Evolutionary conservation across 75 land plant species (phyloP).

Genomic region (Adiantum capillusveneris): DNA sequence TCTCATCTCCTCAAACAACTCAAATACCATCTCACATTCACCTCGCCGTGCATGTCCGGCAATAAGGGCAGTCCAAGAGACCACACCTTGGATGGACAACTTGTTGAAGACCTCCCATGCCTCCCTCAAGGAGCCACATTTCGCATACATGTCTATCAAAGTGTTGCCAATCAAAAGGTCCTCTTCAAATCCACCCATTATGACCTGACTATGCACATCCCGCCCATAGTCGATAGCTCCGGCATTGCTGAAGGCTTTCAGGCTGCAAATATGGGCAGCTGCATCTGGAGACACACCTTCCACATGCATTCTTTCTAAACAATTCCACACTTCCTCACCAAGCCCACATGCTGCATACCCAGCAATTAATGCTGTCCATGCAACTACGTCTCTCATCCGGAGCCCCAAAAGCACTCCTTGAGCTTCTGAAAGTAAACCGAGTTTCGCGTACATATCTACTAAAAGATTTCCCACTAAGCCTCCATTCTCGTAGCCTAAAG

Average conservation of each 20-base stretch:
- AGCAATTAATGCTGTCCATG: constrained; percentile 36
- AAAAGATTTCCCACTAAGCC: constrained; percentile 7
- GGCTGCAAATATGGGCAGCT: constrained; percentile 3
- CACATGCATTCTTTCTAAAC: neutral
- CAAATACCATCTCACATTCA: constrained; percentile 22
- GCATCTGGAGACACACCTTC: neutral
- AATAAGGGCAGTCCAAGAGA: constrained; percentile 47
- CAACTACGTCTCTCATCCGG: constrained; percentile 14
- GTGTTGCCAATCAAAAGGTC: neutral
- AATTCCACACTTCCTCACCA: neutral
- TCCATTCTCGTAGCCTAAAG: neutral
- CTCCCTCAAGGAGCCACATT: constrained; percentile 14
- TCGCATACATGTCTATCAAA: constrained; percentile 1
- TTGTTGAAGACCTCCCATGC: constrained; percentile 35
- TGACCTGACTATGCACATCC: neutral
- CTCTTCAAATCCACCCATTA: neutral
- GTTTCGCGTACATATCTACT: constrained; percentile 18
- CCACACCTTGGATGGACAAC: constrained; percentile 35
- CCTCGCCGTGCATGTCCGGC: constrained; percentile 36
- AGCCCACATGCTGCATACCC: constrained; percentile 38
- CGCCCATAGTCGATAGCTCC: neutral
- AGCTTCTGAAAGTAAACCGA: constrained; percentile 10
- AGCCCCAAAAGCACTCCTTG: neutral
- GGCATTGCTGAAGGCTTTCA: constrained; percentile 2
- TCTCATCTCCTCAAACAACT: constrained; percentile 37